Evolutionary conservation across 2,329 filamentous ascomycete genomes (phyloP).

Genomic region (Ceratocystis cacaofunesta): DNA sequence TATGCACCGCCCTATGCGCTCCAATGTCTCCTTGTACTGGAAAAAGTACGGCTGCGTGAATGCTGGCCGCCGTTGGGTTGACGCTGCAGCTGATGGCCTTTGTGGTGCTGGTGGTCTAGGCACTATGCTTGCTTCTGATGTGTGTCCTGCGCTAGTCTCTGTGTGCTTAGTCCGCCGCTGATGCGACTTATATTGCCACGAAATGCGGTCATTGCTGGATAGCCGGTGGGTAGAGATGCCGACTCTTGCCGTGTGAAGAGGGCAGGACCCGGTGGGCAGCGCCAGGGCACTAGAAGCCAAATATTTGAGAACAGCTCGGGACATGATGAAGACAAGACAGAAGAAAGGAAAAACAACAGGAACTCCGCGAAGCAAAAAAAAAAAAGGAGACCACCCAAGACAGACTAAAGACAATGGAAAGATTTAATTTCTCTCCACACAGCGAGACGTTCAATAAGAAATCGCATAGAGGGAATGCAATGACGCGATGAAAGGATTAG

Average conservation of each 20-base stretch:
- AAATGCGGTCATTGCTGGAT: background rate
- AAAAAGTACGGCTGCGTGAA: constrained; percentile 12
- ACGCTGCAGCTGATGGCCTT: background rate
- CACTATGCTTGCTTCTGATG: background rate
- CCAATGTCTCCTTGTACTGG: constrained; percentile 8
- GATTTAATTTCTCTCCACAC: background rate
- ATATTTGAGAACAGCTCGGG: background rate
- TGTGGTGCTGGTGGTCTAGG: too few species aligned
- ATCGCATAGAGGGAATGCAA: background rate
- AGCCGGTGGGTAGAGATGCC: background rate
- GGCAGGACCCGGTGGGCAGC: background rate
- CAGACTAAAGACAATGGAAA: background rate
- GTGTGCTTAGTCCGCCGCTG: background rate
- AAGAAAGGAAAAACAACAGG: background rate
- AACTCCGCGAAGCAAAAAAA: background rate
- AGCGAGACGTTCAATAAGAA: background rate
- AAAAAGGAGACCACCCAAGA: background rate
- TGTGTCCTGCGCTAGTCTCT: background rate
- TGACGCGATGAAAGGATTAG: background rate
- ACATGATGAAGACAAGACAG: background rate
- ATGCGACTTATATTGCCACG: background rate
- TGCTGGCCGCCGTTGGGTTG: background rate
- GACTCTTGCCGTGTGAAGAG: background rate
- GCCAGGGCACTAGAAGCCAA: background rate
- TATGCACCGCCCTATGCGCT: constrained; percentile 12